Evolutionary conservation across 495 filamentous ascomycete genomes (phyloP).

Genomic region (Diplogelasinospora grovesii): DNA sequence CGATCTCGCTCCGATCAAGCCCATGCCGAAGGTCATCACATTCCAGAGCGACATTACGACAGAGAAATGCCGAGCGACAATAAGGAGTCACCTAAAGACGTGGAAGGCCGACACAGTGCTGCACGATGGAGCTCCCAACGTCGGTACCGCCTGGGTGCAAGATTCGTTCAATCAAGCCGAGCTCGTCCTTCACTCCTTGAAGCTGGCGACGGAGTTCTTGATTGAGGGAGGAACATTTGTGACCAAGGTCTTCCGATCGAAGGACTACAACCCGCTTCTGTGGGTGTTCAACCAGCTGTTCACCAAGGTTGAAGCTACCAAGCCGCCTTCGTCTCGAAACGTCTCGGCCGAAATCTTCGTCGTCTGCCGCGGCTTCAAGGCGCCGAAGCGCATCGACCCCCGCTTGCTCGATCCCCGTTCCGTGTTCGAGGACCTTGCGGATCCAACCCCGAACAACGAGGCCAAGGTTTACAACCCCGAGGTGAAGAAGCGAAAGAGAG

Average conservation of each 20-base stretch:
- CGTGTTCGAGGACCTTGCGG: constrained; percentile 91
- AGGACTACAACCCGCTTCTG: constrained; percentile 90
- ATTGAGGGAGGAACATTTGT: constrained; percentile 88
- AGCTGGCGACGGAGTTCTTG: constrained; percentile 90
- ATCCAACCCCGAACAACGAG: constrained; percentile 88
- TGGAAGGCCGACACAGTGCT: constrained; percentile 98
- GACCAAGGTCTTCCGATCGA: constrained; percentile 96
- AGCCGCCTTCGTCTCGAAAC: constrained; percentile 90
- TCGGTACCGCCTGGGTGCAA: constrained; percentile 96
- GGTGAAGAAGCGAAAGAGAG: constrained; percentile 90
- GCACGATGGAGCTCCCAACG: constrained; percentile 96
- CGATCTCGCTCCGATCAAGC: constrained; percentile 91
- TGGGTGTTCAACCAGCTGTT: constrained; percentile 99
- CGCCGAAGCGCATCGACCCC: constrained; percentile 86
- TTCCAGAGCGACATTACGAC: constrained; percentile 99
- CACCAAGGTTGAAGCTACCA: constrained; percentile 89
- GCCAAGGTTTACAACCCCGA: constrained; percentile 97
- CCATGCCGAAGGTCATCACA: constrained; percentile 85
- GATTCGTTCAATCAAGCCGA: constrained; percentile 98
- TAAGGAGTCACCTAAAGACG: constrained; percentile 83
- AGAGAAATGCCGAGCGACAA: constrained; percentile 90
- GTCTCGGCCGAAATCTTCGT: constrained; percentile 98
- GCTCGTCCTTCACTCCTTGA: constrained; percentile 83
- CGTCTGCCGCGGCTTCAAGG: constrained; percentile 83
- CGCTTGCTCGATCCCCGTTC: constrained; percentile 84